These are phyloP conservation scores for Harringtonia aguacate DNA, from an alignment of 2,329 filamentous ascomycete genomes.

Conservation along the genomic window DNA sequence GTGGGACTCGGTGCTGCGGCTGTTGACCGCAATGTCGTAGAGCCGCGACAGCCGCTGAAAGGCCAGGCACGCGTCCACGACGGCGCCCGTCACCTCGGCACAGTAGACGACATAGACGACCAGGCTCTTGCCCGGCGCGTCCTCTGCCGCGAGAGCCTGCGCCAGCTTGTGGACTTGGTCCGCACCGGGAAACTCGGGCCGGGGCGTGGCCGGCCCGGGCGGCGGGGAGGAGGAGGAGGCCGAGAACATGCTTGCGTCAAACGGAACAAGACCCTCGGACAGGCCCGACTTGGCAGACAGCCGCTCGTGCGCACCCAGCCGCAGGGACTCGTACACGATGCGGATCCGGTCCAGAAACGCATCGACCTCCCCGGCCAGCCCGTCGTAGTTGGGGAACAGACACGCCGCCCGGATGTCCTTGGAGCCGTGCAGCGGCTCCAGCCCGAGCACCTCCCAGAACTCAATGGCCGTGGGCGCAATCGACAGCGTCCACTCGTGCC, in stretches of 20 bases:
- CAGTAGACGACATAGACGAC: slow-evolving; percentile 71
- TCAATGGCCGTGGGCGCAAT: slow-evolving; percentile 62
- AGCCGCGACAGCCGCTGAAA: slow-evolving; percentile 63
- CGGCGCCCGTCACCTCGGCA: slow-evolving; percentile 46
- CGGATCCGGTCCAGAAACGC: slow-evolving; percentile 58
- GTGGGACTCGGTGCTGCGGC: slow-evolving; percentile 30
- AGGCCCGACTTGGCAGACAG: slow-evolving; percentile 32
- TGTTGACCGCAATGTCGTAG: slow-evolving; percentile 34
- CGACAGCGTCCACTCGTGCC: slow-evolving; percentile 59
- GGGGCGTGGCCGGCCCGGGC: slow-evolving; percentile 15
- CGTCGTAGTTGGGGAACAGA: slow-evolving; percentile 56
- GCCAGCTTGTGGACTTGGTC: slow-evolving; percentile 39
- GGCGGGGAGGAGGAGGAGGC: too few relatives aligned
- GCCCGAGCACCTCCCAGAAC: slow-evolving; percentile 74
- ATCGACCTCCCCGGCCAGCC: slow-evolving; percentile 48
- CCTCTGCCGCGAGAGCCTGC: slow-evolving; percentile 31
- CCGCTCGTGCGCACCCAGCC: slow-evolving; percentile 55
- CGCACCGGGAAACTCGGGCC: slow-evolving; percentile 32
- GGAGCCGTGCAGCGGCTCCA: slow-evolving; percentile 57
- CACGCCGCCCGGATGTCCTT: slow-evolving; percentile 66
- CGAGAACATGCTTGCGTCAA: slow-evolving; percentile 20
- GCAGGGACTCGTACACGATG: slow-evolving; percentile 62
- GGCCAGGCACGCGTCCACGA: slow-evolving; percentile 61
- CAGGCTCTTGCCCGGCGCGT: slow-evolving; percentile 44
- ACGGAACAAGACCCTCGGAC: slow-evolving; percentile 36